phyloP scores from a whole-genome alignment of 495 filamentous ascomycete species.

The Xylaria cubensis region DNA sequence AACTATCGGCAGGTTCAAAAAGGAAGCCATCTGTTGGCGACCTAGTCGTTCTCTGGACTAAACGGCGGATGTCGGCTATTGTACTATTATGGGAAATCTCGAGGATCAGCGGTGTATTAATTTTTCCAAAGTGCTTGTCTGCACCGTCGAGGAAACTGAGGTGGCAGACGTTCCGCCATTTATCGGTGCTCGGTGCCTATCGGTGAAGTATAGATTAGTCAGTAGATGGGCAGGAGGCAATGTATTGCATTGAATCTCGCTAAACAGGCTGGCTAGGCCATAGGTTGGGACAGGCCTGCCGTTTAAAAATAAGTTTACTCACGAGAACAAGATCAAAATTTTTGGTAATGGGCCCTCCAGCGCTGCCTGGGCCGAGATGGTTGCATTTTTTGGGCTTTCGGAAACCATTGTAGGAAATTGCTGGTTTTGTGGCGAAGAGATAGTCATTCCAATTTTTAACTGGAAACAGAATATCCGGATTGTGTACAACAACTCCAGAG shows the following conservation, averaged over 20 bases:
- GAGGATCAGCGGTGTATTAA: background rate
- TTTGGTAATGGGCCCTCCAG: background rate
- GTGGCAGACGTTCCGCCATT: conserved; percentile 5
- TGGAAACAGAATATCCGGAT: conserved; percentile 14
- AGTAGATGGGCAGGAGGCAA: background rate
- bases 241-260: background rate
- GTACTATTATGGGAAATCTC: conserved; percentile 2
- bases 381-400: background rate
- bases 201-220: background rate
- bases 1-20: background rate
- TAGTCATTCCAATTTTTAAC: background rate
- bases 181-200: background rate
- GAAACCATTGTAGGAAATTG: background rate
- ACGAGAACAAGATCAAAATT: background rate
- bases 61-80: background rate
- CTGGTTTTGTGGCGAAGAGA: background rate
- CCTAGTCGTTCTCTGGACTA: background rate
- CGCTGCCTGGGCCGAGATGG: background rate
- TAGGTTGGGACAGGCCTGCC: background rate
- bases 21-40: background rate
- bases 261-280: background rate
- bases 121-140: background rate
- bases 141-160: conserved; percentile 3
- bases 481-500: background rate
- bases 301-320: background rate